Conservation (phyloP, 2,329 filamentous ascomycete genomes). For the Nigrospora sphaerica region DNA sequence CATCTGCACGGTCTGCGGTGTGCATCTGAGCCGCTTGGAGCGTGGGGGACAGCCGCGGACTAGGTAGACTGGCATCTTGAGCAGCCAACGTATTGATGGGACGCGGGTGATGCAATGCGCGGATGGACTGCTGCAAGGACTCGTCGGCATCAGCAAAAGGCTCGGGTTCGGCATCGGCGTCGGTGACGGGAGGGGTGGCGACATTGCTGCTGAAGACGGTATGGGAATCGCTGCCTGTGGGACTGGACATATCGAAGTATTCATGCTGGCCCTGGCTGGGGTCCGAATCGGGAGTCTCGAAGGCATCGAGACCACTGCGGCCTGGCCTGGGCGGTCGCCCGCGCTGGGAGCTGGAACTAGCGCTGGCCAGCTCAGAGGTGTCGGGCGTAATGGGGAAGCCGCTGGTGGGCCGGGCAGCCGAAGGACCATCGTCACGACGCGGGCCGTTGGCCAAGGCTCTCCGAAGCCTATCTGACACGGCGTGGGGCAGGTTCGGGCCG, state of each 20-base stretch:
- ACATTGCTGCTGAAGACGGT: constrained; percentile 57
- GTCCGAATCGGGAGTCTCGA: constrained; percentile 37
- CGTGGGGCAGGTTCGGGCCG: constrained; percentile 17
- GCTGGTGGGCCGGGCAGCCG: constrained; percentile 10
- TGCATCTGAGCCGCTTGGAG: constrained; percentile 61
- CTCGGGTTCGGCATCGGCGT: constrained; percentile 62
- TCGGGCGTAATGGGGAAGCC: constrained; percentile 51
- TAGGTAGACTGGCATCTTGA: constrained; percentile 88
- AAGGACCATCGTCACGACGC: constrained; percentile 17
- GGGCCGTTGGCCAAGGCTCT: constrained; percentile 25
- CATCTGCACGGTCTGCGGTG: constrained; percentile 32
- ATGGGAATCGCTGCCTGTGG: constrained; percentile 46
- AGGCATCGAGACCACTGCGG: constrained; percentile 31
- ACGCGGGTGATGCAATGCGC: constrained; percentile 37
- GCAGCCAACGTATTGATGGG: constrained; percentile 64
- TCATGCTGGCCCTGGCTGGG: constrained; percentile 27
- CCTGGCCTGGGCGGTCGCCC: constrained; percentile 31
- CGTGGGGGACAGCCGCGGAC: constrained; percentile 88
- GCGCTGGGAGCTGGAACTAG: constrained; percentile 1
- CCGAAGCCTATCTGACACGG: constrained; percentile 31
- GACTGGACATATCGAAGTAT: constrained; percentile 42
- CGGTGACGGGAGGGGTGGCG: constrained; percentile 69
- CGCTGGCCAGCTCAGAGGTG: constrained; percentile 36
- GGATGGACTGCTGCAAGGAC: constrained; percentile 36
- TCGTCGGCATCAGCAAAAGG: constrained; percentile 47